These are phyloP conservation scores for Amborella trichopoda DNA, from an alignment of 164 flowering plant species.

Conservation along the genomic window DNA sequence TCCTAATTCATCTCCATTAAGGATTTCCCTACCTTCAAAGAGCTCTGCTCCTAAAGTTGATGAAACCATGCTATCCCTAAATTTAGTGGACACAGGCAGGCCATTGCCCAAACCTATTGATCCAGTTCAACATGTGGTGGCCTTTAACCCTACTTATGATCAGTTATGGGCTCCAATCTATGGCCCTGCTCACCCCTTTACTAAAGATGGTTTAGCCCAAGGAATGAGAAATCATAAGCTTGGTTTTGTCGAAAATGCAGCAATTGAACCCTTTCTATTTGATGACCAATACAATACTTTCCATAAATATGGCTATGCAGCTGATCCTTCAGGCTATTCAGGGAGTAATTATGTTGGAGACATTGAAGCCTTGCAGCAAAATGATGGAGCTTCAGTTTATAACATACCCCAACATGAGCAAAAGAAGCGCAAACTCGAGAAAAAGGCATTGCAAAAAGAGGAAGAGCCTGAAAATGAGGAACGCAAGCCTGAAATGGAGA, in stretches of 20 bases:
- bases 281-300: conserved; percentile 97
- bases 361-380: conserved; percentile 39
- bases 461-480: conserved; percentile 9
- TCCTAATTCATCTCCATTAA: conserved; percentile 44
- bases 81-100: conserved; percentile 29
- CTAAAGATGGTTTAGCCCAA: conserved; percentile 88
- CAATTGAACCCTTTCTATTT: conserved; percentile 62
- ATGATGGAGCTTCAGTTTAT: conserved; percentile 59
- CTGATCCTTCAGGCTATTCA: conserved; percentile 67
- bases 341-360: conserved; percentile 68
- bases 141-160: conserved; percentile 85
- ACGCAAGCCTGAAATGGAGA: conserved; percentile 30
- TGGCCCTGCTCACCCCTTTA: conserved; percentile 95
- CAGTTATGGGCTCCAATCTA: conserved; percentile 93
- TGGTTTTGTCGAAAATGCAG: conserved; percentile 84
- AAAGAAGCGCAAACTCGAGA: conserved; percentile 56
- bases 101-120: conserved; percentile 47
- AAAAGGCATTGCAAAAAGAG: conserved; percentile 29
- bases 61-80: conserved; percentile 61
- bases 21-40: conserved; percentile 42
- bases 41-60: conserved; percentile 79
- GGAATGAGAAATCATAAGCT: conserved; percentile 95
- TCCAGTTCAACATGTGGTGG: conserved; percentile 61
- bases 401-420: conserved; percentile 74
- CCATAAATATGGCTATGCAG: conserved; percentile 78